These are phyloP conservation scores for Lophiostoma macrostomum DNA, from an alignment of 495 filamentous ascomycete genomes.

Conservation along the genomic window DNA sequence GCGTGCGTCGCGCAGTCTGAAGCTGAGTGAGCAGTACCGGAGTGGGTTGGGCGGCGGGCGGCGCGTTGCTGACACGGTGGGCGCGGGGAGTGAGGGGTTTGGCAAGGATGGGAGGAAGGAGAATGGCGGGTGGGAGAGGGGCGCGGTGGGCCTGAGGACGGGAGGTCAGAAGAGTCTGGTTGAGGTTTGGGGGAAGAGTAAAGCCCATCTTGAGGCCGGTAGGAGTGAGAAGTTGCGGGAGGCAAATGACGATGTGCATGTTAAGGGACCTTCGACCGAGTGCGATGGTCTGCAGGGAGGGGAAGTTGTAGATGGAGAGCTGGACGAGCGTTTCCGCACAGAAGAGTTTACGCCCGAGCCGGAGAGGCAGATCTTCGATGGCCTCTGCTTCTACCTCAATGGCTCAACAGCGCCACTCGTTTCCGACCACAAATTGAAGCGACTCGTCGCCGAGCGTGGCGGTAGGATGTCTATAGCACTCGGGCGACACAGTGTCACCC, in stretches of 20 bases:
- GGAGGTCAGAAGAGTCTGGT: conserved; percentile 45
- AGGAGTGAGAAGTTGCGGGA: conserved; percentile 27
- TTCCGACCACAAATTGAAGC: conserved; percentile 83
- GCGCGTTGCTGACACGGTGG: conserved; percentile 57
- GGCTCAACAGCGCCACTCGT: conserved; percentile 77
- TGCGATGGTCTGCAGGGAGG: too few species aligned
- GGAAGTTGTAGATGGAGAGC: too few species aligned
- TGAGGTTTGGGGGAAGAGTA: conserved; percentile 36
- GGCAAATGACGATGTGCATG: conserved; percentile 42
- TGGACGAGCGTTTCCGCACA: too few species aligned
- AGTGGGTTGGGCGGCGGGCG: conserved; percentile 47
- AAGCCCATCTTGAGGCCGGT: conserved; percentile 22
- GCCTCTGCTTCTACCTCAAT: conserved; percentile 78
- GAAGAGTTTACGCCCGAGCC: too few species aligned
- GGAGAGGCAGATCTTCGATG: conserved; percentile 56
- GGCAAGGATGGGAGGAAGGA: conserved; percentile 44
- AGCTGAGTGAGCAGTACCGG: conserved; percentile 66
- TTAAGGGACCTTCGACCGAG: too few species aligned
- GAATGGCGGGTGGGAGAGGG: conserved; percentile 45
- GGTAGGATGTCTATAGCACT: conserved; percentile 65
- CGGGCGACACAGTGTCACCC: conserved; percentile 70
- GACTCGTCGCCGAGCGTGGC: conserved; percentile 69
- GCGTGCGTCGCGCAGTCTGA: conserved; percentile 63
- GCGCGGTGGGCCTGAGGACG: conserved; percentile 44
- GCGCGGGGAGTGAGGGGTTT: conserved; percentile 46